Evolutionary conservation across 768 basidiomycete genomes (phyloP), one percentile per base, ranked within the genome.

Genomic region (Lentinula aciculospora): DNA sequence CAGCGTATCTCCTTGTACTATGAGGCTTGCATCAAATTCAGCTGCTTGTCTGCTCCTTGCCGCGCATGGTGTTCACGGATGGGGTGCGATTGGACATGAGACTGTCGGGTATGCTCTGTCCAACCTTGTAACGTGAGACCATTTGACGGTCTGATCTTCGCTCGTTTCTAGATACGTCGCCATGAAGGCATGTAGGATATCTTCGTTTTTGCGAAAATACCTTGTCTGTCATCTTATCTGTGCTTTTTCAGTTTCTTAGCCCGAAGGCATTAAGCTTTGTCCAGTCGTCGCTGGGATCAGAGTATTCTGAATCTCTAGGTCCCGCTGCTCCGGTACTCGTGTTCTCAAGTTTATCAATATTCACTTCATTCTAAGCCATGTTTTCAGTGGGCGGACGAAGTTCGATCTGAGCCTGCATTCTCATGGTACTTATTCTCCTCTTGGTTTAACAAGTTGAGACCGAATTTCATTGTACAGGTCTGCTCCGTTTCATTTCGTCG

Each of bases 371-470:
- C n/a, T n/a, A 36, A 12, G 44, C 8, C n/a, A n/a, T 31, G 19
- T 29, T 32, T 48, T 36, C 47, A 81, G 79, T 83, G 81, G 80
- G 81, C 81, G 0, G 81, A 83, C 62, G 68, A 67, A 15, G 74
- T 82, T 58, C 72, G 72, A 42, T 72, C 69, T n/a, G 64, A 70
- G 58, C 53, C 67, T 4, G 74, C 72, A 12, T 76, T 65, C 65
- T 65, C 51, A 61, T 79, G 68, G 32, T 34, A 13, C 32, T 9
- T 34, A 13, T 13, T 13, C 8, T 34, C 32, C 13, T 13, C 13
- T 7, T 34, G 8, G 13, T 34, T 34, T 8, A 34, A 34, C 32
- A 34, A 13, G 6, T 13, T 34, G 32, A 34, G 9, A 79, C 79
- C 53, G 32, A 69, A 23, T 49, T 29, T 19, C 53, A 4, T 34